A percentile compares a stretch with the other conserved stretches of the same genome.
Conservation (phyloP, 352 stramenopile species). For the Globisporangium paddicum region DNA sequence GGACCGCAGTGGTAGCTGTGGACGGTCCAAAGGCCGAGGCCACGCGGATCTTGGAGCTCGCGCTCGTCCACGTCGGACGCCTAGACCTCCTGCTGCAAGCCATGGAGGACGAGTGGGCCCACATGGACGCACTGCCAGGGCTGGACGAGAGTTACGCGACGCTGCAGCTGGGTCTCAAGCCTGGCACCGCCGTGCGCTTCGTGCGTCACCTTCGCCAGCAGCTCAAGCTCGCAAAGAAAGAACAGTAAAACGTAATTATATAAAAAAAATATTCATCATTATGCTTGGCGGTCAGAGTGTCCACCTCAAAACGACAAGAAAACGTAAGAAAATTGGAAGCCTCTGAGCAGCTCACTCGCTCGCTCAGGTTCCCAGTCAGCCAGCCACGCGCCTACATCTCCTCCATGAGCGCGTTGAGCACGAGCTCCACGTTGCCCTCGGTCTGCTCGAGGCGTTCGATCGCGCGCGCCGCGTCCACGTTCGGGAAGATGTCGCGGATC, state of each 20-base stretch:
- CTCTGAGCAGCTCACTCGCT: neutral
- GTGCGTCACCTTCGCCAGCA: neutral
- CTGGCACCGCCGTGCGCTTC: neutral
- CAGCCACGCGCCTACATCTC: constrained; percentile 41
- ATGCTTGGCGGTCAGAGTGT: too few species aligned
- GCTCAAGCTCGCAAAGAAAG: neutral
- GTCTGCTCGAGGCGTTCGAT: constrained; percentile 73
- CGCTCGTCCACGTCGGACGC: neutral
- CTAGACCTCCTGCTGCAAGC: neutral
- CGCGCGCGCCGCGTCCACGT: constrained; percentile 32
- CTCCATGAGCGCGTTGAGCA: constrained; percentile 80
- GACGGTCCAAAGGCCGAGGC: neutral
- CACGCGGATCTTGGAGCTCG: neutral
- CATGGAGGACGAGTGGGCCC: neutral
- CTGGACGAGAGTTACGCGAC: neutral
- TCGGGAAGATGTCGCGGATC: constrained; percentile 74
- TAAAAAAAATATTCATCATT: too few species aligned
- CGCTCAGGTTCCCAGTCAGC: neutral
- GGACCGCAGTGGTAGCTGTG: neutral
- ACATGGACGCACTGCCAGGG: neutral
- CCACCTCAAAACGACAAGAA: too few species aligned
- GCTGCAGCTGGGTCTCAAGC: neutral
- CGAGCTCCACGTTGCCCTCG: constrained; percentile 79
- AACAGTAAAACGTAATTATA: neutral
- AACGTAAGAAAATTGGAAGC: too few species aligned